Percentiles rank a stretch among this genome's conserved stretches.
These are phyloP conservation scores for Cladorrhinum samala DNA, from an alignment of 495 filamentous ascomycete genomes.

Conservation along the genomic window DNA sequence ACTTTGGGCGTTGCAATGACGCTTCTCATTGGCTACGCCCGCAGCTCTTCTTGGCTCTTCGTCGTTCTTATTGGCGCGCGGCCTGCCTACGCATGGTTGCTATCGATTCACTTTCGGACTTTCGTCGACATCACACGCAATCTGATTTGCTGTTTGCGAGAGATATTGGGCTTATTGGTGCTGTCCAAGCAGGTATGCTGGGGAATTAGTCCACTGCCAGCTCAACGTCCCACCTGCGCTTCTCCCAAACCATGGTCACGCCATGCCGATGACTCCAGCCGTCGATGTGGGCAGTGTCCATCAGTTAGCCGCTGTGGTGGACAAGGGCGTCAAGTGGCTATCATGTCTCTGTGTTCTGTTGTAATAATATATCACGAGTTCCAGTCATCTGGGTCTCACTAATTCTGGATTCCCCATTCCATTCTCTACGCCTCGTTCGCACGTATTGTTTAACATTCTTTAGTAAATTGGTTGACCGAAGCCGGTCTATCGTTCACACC, in stretches of 20 bases:
- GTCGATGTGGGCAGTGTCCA: too few species aligned
- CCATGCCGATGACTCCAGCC: constrained; percentile 4
- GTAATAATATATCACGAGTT: constrained; percentile 25
- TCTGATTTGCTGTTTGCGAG: constrained; percentile 21
- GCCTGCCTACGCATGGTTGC: constrained; percentile 23
- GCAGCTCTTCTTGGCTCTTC: constrained; percentile 10
- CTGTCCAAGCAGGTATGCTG: constrained; percentile 14
- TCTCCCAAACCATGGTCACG: constrained; percentile 14
- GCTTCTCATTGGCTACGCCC: constrained; percentile 23
- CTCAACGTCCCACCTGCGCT: constrained; percentile 11
- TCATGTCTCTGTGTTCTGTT: background rate
- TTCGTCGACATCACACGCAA: constrained; percentile 3
- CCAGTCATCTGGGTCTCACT: constrained; percentile 18
- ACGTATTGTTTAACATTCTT: constrained; percentile 31
- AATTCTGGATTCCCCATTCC: constrained; percentile 22
- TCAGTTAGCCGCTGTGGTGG: constrained; percentile 26
- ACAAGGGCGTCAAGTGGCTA: constrained; percentile 6
- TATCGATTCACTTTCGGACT: constrained; percentile 19
- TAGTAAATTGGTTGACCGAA: constrained; percentile 49
- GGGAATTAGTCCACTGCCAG: too few species aligned
- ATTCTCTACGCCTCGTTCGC: constrained; percentile 29
- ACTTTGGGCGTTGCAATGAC: constrained; percentile 12
- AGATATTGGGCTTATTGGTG: constrained; percentile 12
- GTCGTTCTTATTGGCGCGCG: constrained; percentile 27
- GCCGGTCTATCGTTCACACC: constrained; percentile 36